Conservation (phyloP, 202 grass and related monocot genomes). For the Saccharum hybrid region DNA sequence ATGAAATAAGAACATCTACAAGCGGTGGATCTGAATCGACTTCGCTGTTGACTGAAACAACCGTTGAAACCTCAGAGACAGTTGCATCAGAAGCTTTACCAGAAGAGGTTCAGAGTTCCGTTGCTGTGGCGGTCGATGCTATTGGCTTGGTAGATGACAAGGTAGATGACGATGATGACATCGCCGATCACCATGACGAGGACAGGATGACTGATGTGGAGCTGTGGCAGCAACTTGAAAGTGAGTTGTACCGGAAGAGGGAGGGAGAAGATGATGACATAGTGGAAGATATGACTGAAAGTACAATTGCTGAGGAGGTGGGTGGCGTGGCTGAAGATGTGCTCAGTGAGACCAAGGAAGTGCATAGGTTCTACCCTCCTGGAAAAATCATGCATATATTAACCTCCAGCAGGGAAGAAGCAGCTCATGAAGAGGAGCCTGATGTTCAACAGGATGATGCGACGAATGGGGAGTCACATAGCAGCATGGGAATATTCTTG, state of each 20-base stretch:
- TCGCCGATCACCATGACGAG: not conserved
- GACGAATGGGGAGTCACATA: constrained; percentile 3
- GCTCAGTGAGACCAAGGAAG: constrained; percentile 66
- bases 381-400: constrained; percentile 97
- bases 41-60: constrained; percentile 55
- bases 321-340: constrained; percentile 44
- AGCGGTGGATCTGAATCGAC: constrained; percentile 43
- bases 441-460: constrained; percentile 27
- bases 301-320: constrained; percentile 52
- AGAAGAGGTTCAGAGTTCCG: constrained; percentile 48
- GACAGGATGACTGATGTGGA: constrained; percentile 73
- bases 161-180: constrained; percentile 57
- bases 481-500: constrained; percentile 73
- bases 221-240: constrained; percentile 91
- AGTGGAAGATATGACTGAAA: constrained; percentile 71
- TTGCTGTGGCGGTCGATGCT: constrained; percentile 46
- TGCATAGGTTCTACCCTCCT: constrained; percentile 89
- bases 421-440: constrained; percentile 35
- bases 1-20: constrained; percentile 50
- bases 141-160: constrained; percentile 56
- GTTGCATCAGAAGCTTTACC: constrained; percentile 58
- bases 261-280: constrained; percentile 56
- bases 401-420: constrained; percentile 48
- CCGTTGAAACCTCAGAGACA: constrained; percentile 51
- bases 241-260: constrained; percentile 70